phyloP scores from a whole-genome alignment of 768 basidiomycete genomes.

The Daedalea quercina region DNA sequence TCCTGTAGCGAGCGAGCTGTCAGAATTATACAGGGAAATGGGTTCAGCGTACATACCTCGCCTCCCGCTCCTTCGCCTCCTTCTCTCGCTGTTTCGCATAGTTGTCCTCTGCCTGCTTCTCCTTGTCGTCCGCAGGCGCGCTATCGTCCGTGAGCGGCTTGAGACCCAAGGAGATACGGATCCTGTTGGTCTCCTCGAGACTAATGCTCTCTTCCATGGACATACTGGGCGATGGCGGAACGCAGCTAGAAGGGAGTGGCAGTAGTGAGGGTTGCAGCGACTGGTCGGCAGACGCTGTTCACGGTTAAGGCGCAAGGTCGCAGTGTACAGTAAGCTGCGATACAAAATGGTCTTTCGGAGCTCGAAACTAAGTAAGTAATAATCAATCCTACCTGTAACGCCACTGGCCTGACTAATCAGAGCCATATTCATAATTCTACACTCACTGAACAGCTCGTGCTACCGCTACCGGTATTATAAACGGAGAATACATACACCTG shows the following conservation, averaged over 20 bases:
- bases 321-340: too few relatives aligned
- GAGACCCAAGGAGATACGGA: slow-evolving; percentile 89
- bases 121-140: slow-evolving; percentile 62
- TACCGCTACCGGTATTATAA: too few relatives aligned
- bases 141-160: slow-evolving; percentile 87
- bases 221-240: slow-evolving; percentile 9
- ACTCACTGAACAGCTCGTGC: too few relatives aligned
- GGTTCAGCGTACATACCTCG: slow-evolving; percentile 48
- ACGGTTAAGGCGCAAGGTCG: too few relatives aligned
- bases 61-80: slow-evolving; percentile 63
- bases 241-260: neutral
- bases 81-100: slow-evolving; percentile 66
- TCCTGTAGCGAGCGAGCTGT: slow-evolving; percentile 34
- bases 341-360: too few relatives aligned
- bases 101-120: slow-evolving; percentile 83
- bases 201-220: slow-evolving; percentile 84
- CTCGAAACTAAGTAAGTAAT: too few relatives aligned
- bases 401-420: too few relatives aligned
- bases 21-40: slow-evolving; percentile 13
- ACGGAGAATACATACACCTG: too few relatives aligned
- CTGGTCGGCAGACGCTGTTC: too few relatives aligned
- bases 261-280: too few relatives aligned
- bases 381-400: too few relatives aligned
- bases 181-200: slow-evolving; percentile 93
- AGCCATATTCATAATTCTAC: too few relatives aligned